Evolutionary conservation across 106 monocot species (phyloP), one percentile per base, ranked within the genome.

Genomic region (Acorus gramineus): DNA sequence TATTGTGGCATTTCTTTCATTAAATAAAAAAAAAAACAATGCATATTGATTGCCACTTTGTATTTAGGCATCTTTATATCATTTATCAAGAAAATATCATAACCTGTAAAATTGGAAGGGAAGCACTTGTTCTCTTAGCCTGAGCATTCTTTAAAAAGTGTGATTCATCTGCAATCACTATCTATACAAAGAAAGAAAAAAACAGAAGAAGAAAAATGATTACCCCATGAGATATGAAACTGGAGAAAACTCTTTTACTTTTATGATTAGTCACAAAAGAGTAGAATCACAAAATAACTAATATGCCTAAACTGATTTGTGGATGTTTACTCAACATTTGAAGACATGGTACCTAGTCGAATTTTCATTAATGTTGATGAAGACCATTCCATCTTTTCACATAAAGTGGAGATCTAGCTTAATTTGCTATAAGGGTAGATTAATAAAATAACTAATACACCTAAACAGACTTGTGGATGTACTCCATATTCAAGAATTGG

Each of bases 81-180:
- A 28, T 28, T 28, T 28, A 28, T 28, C 28, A 42, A 52, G 6
- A 64, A 47, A 63, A 14, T 43, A 50, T 8, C 59, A 67, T 57
- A 8, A 96, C 95, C 95, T 96, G 81, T 52, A 96, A 60, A 74
- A 98, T 66, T 57, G 96, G 96, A 77, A 91, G 67, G 4, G 82
- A 76, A 70, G 87, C 80, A 80, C 52, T 79, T 64, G 96, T 98
- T 81, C 96, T 83, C 72, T 98, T 98, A 47, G 96, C 96, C 79
- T 87, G 96, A 76, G 85, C 74, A 79, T 98, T 98, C 79, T 98
- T 98, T 76, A 98, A 50, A 72, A 87, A 98, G 78, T 98, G 96
- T 64, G 91, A 98, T 47, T 98, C 96, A 59, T 98, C 96, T 59
- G 96, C 96, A 70, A 98, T 88, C 47, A 98, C 81, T 70, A 88